Conservation (phyloP, 805 yeast genomes). For the Saturnispora halmiae region DNA sequence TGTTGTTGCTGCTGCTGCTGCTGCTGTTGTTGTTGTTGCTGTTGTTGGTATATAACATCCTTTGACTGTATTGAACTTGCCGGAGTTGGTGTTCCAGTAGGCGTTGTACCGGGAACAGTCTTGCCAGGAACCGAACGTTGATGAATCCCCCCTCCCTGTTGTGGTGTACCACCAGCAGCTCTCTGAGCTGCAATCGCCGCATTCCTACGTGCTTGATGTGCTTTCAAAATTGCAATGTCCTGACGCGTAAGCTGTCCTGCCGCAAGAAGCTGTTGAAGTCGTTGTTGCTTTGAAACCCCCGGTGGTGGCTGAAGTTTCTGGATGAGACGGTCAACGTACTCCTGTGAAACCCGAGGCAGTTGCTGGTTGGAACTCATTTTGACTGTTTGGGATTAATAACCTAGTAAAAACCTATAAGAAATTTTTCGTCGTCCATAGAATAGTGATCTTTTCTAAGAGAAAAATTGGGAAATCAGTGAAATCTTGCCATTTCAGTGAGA, state of each 20-base stretch:
- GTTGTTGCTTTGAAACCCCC: constrained; percentile 28
- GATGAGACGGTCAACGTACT: constrained; percentile 24
- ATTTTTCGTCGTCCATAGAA: not conserved
- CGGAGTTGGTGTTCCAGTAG: not conserved
- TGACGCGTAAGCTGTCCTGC: constrained; percentile 26
- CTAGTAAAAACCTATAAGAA: not conserved
- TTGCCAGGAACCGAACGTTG: constrained; percentile 10
- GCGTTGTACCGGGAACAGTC: constrained; percentile 9
- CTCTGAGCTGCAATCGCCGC: constrained; percentile 3
- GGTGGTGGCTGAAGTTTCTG: constrained; percentile 28
- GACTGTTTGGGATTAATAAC: not conserved
- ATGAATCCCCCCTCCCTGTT: not conserved
- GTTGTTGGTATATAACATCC: no score
- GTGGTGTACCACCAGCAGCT: not conserved
- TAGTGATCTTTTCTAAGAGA: not conserved
- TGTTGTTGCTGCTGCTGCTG: constrained; percentile 5
- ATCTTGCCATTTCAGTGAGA: not conserved
- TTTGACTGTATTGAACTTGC: not conserved
- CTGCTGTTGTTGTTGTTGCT: constrained; percentile 12
- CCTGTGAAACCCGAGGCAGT: constrained; percentile 15
- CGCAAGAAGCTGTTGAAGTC: constrained; percentile 26
- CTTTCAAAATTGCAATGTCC: constrained; percentile 25
- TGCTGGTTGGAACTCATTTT: constrained; percentile 7
- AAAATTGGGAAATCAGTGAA: not conserved
- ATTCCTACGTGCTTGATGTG: constrained; percentile 21